Base-by-base conservation (phyloP, 352 stramenopile species). In the Phytopythium kandeliae region DNA sequence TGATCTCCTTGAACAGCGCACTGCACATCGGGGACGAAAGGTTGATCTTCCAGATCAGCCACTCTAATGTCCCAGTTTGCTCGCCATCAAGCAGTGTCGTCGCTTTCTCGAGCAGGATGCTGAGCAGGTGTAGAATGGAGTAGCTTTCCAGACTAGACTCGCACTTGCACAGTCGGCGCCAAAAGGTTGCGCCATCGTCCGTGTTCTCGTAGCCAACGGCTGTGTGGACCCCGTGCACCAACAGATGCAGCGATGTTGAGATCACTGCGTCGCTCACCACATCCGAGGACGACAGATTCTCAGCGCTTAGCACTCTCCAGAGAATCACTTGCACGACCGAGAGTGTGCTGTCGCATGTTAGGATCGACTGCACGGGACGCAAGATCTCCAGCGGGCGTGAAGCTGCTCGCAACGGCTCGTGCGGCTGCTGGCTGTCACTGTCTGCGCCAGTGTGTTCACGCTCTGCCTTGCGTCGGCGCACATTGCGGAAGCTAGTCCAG, bases 181-280 rank as follows among this genome's bases (percentile, higher is more conserved):
- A 94, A 36, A 89, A 94, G 11, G 38, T 10, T 9, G 24, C 40
- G 13, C 4, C 22, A 4, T 11, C 31, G 11, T 61, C 42, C 21
- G n/a, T 9, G 16, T 67, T 63, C 21, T 48, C 43, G 45, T 37
- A 28, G 19, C 26, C 17, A 13, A 53, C 66, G 22, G 82, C 82
- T 11, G 77, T 78, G 55, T 95, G 77, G 5, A 92, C 66, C 21
- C 75, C 83, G 54, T 90, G 76, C 30, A 91, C 85, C 13, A 95
- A 64, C 51, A 95, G 58, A 48, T 95, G 82, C 26, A 95, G 64
- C 13, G 65, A 80, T 15, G 82, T 95, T 35, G 85, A 93, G 31
- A 95, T 79, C 12, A 95, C 78, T 12, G 82, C 82, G 52, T 93
- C 85, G 4, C 82, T 92, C 0, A 92, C 75, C 8, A 60, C 64